Evolutionary conservation across 257 asterid species (phyloP), one percentile per base, ranked within the genome.

Genomic region (Solanum stenotomum): DNA sequence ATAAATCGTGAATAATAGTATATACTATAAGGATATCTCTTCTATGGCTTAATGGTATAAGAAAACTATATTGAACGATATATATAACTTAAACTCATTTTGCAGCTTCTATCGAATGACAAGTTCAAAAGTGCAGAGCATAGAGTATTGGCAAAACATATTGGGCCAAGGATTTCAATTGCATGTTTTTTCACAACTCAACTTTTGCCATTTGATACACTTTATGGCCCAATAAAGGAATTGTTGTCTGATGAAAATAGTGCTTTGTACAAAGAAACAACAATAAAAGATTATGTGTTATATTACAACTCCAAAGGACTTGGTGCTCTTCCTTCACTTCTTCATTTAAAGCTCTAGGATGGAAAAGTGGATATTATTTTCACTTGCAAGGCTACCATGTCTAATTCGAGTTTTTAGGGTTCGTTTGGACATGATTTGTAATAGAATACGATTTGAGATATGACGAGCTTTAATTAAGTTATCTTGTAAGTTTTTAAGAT

Each of bases 141-240:
- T 29, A 89, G 97, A 90, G 98, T 94, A 23, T 6, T 93, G 90
- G 92, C 93, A 0, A 91, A 91, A 88, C 25, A 89, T 2, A 72
- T 31, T 14, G 97, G 94, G 15, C 89, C 92, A 44, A 94, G 98
- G 5, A 91, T 95, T 3, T 95, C 98, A 13, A 87, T 92, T 0
- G 96, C 96, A 10, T 94, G 96, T 87, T 94, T 95, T 91, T 94
- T 94, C 90, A 94, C 79, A 88, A 81, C 96, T 98, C 1, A 88
- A 94, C 67, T 37, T 91, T 10, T 85, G 81, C 12, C 83, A 91
- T 87, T 88, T 94, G 92, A 42, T 76, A 92, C 82, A 88, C 87
- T 90, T 16, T 91, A 88, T 37, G 96, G 95, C 3, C 98, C 98
- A 6, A 90, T 94, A 31, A 83, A 94, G 84, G 91, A 92, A 87